Conservation (phyloP, 768 basidiomycete species). For the Naganishia kalamii region DNA sequence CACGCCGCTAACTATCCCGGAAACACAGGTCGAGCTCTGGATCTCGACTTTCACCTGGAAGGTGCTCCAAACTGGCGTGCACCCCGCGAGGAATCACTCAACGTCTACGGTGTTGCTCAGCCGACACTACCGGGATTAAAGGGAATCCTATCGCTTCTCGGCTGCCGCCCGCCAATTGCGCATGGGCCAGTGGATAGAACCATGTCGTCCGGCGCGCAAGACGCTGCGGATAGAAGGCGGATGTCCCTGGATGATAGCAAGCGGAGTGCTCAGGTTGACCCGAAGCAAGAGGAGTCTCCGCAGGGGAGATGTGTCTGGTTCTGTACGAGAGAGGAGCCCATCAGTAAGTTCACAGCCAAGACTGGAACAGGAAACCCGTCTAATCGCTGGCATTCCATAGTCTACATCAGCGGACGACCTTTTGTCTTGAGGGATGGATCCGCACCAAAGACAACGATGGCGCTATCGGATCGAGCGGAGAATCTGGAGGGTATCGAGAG, state of each 20-base stretch:
- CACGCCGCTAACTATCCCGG: slow-evolving; percentile 16
- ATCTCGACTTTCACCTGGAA: slow-evolving; percentile 82
- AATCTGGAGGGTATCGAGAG: slow-evolving; percentile 84
- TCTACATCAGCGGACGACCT: slow-evolving; percentile 53
- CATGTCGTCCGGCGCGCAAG: neutral
- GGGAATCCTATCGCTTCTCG: slow-evolving; percentile 76
- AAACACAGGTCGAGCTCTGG: slow-evolving; percentile 68
- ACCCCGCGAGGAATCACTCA: slow-evolving; percentile 68
- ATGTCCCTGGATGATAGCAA: neutral
- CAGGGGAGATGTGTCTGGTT: slow-evolving; percentile 84
- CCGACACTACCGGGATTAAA: slow-evolving; percentile 85
- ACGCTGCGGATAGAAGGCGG: neutral
- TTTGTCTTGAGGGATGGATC: slow-evolving; percentile 86
- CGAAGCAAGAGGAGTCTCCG: neutral
- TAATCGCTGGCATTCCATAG: slow-evolving; percentile 55
- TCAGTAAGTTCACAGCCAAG: slow-evolving; percentile 55
- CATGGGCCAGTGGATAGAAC: neutral
- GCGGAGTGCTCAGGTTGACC: slow-evolving; percentile 9
- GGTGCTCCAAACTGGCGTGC: slow-evolving; percentile 94
- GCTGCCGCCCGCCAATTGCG: slow-evolving; percentile 34
- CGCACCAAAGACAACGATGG: slow-evolving; percentile 69
- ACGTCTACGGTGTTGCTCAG: slow-evolving; percentile 92
- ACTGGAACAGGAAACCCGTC: slow-evolving; percentile 19
- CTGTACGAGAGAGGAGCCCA: slow-evolving; percentile 91
- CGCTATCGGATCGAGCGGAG: slow-evolving; percentile 83